Conservation (phyloP, 2,329 filamentous ascomycete species). For the Neopestalotiopsis rosae region DNA sequence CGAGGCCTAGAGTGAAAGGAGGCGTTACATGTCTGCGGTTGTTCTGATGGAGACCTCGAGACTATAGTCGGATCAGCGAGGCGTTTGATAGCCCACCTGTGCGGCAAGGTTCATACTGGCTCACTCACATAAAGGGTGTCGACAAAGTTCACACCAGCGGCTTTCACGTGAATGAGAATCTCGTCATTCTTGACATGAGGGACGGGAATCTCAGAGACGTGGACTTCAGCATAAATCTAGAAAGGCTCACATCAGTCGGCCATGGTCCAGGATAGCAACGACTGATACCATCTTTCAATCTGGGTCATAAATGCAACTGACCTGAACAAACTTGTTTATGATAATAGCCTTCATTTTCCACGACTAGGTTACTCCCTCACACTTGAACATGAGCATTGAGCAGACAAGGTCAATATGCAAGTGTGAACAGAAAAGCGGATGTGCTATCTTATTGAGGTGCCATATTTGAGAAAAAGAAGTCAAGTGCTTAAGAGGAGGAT, state of each 20-base stretch:
- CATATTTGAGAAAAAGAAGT: too few species aligned
- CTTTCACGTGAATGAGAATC: conserved; percentile 54
- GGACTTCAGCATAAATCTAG: conserved; percentile 33
- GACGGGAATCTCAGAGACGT: conserved; percentile 36
- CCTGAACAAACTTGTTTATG: conserved; percentile 32
- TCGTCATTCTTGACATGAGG: conserved; percentile 40
- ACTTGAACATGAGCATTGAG: neutral
- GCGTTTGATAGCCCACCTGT: too few species aligned
- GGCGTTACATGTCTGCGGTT: conserved; percentile 60
- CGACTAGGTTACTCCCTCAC: neutral
- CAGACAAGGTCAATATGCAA: neutral
- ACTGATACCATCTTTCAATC: neutral
- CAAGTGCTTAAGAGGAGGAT: too few species aligned
- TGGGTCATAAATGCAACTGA: conserved; percentile 17
- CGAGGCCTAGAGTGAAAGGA: conserved; percentile 64
- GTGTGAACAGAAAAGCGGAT: too few species aligned
- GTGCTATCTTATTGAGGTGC: too few species aligned
- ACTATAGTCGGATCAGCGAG: conserved; percentile 32
- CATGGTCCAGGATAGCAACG: neutral
- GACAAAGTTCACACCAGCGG: conserved; percentile 64
- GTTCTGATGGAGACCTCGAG: conserved; percentile 64
- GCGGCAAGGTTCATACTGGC: neutral
- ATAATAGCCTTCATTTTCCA: conserved; percentile 35
- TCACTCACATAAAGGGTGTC: conserved; percentile 58
- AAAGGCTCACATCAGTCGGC: neutral